Conservation (phyloP, 164 flowering plant genomes). For the Stephania yunnanensis region DNA sequence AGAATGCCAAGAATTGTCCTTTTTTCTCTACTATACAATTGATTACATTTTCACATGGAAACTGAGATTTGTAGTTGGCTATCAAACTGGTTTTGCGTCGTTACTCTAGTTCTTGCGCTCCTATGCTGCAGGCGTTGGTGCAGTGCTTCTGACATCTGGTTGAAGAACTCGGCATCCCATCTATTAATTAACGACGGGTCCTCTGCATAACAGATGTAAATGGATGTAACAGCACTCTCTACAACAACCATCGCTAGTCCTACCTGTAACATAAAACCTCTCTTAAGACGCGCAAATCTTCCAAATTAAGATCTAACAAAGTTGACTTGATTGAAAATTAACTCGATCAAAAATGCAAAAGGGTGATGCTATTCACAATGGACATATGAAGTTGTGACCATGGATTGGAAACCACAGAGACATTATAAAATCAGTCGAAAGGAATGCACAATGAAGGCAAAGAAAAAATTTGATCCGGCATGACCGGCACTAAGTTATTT, state of each 20-base stretch:
- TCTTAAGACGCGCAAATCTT: not conserved
- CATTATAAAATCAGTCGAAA: not conserved
- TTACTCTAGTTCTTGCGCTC: conserved; percentile 71
- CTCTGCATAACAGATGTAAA: conserved; percentile 92
- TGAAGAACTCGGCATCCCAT: conserved; percentile 88
- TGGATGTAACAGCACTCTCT: conserved; percentile 84
- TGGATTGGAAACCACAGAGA: not conserved
- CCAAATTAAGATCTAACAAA: not conserved
- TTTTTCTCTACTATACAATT: not conserved
- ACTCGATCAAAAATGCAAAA: not conserved
- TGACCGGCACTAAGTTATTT: not conserved
- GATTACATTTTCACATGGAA: conserved; percentile 21
- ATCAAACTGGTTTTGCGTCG: conserved; percentile 39
- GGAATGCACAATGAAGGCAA: not conserved
- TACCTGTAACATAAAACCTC: conserved; percentile 40
- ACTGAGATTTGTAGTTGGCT: conserved; percentile 31
- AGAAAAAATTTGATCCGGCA: not conserved
- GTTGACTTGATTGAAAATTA: not conserved
- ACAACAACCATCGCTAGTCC: conserved; percentile 88
- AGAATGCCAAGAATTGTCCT: not conserved
- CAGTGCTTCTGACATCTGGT: conserved; percentile 71
- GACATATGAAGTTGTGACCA: not conserved
- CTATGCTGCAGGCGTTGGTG: conserved; percentile 89
- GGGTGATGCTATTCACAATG: not conserved
- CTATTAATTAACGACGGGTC: conserved; percentile 77